These are phyloP conservation scores for Trametes cinnabarina DNA, from an alignment of 768 basidiomycete species.

Conservation along the genomic window DNA sequence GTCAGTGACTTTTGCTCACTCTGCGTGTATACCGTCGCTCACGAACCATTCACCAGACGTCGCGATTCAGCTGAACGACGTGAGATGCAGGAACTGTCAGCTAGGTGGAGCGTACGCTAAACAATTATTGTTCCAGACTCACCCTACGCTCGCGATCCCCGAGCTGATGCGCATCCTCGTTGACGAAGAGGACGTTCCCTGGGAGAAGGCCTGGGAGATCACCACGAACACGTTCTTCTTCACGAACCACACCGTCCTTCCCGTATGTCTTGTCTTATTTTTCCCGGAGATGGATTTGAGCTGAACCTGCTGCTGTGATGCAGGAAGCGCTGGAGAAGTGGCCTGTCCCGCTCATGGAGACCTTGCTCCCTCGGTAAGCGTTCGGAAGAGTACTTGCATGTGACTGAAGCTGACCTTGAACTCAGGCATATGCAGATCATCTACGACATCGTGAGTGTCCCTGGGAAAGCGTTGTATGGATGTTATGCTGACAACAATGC, in stretches of 20 bases:
- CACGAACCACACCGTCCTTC: constrained; percentile 93
- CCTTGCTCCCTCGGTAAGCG: constrained; percentile 62
- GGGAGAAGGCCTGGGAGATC: constrained; percentile 86
- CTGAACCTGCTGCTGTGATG: neutral
- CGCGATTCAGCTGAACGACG: constrained; percentile 94
- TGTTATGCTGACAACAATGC: neutral
- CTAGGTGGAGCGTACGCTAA: neutral
- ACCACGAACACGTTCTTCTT: constrained; percentile 91
- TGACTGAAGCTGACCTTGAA: neutral
- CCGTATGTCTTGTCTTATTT: constrained; percentile 45
- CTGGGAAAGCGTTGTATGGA: neutral
- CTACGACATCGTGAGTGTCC: constrained; percentile 73
- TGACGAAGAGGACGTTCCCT: constrained; percentile 87
- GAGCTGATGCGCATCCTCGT: constrained; percentile 91
- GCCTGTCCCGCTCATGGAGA: constrained; percentile 83
- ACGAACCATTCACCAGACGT: constrained; percentile 47
- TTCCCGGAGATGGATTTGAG: neutral
- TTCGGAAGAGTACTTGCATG: neutral
- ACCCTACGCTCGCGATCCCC: constrained; percentile 92
- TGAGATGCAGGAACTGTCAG: constrained; percentile 32
- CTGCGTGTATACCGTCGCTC: neutral
- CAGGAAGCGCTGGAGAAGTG: constrained; percentile 89
- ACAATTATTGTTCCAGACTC: constrained; percentile 53
- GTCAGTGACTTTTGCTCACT: constrained; percentile 39
- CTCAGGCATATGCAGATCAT: constrained; percentile 84